Percentiles rank a stretch among this genome's conserved stretches.
These are phyloP conservation scores for Fusarium poae DNA, from an alignment of 2,329 filamentous ascomycete genomes.

Conservation along the genomic window DNA sequence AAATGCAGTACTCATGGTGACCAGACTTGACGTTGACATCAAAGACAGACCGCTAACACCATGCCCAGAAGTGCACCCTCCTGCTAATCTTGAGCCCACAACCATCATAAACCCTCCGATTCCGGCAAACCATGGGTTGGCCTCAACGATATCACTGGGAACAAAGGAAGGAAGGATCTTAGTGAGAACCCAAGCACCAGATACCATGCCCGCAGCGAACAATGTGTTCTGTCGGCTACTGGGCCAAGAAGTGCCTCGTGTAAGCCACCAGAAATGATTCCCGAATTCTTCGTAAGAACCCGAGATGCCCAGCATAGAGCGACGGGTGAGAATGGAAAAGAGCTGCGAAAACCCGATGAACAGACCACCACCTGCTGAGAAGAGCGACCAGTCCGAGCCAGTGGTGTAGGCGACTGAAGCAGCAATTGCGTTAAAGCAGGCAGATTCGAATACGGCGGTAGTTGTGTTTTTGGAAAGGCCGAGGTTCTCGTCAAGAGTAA, in stretches of 20 bases:
- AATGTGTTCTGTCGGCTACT: slow-evolving; percentile 59
- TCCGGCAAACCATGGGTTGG: slow-evolving; percentile 58
- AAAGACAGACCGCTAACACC: slow-evolving; percentile 76
- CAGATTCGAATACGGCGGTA: slow-evolving; percentile 59
- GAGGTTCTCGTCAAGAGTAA: slow-evolving; percentile 57
- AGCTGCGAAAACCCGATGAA: slow-evolving; percentile 71
- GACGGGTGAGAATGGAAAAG: slow-evolving; percentile 65
- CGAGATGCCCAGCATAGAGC: slow-evolving; percentile 70
- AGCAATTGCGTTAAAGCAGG: slow-evolving; percentile 58
- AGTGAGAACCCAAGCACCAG: slow-evolving; percentile 60
- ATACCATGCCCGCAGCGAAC: slow-evolving; percentile 66
- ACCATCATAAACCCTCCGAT: slow-evolving; percentile 69
- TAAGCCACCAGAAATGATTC: slow-evolving; percentile 63
- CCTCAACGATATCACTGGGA: slow-evolving; percentile 45
- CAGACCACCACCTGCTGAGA: slow-evolving; percentile 68
- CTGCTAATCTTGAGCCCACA: slow-evolving; percentile 71
- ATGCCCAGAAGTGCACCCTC: slow-evolving; percentile 77
- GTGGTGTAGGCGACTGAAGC: slow-evolving; percentile 52
- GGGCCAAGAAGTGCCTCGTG: slow-evolving; percentile 51
- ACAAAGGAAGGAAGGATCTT: slow-evolving; percentile 52
- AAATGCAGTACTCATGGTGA: slow-evolving; percentile 72
- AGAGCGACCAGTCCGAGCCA: slow-evolving; percentile 47
- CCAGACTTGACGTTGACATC: slow-evolving; percentile 70
- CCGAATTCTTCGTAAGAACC: slow-evolving; percentile 72
- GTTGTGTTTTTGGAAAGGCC: slow-evolving; percentile 55